These are phyloP conservation scores for Salix arbutifolia DNA, from an alignment of 345 rosid genomes.

Conservation along the genomic window DNA sequence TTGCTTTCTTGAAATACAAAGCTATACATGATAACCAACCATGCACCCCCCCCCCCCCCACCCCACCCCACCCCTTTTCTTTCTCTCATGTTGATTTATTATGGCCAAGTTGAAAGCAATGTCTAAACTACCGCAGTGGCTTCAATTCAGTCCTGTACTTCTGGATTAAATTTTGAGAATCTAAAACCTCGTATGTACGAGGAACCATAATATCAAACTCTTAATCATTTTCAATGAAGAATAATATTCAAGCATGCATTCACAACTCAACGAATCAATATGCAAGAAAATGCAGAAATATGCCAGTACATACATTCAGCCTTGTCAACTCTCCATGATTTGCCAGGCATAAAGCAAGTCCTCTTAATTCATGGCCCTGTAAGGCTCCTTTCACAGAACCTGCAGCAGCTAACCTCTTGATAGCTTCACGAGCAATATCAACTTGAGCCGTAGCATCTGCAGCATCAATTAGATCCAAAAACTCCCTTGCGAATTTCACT, in stretches of 20 bases:
- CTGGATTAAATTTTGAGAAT: no score
- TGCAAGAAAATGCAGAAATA: constrained; percentile 2
- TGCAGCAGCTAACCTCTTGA: constrained; percentile 90
- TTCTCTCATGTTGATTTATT: no score
- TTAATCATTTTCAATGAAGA: no score
- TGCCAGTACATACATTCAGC: constrained; percentile 55
- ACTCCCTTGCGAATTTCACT: constrained; percentile 84
- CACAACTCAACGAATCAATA: constrained; percentile 5
- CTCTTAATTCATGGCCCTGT: constrained; percentile 78
- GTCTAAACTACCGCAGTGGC: no score
- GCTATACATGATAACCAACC: neutral
- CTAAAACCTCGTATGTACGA: no score
- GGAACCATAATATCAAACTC: no score
- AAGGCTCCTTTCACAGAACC: constrained; percentile 97
- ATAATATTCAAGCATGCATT: constrained; percentile 13
- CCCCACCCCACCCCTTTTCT: no score
- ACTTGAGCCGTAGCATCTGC: constrained; percentile 97
- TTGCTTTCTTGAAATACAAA: neutral
- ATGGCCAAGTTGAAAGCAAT: no score
- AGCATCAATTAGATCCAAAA: constrained; percentile 95
- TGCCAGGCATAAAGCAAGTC: constrained; percentile 93
- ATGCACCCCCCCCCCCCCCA: neutral
- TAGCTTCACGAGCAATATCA: constrained; percentile 92
- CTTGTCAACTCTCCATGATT: constrained; percentile 95
- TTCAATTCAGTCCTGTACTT: no score